Percentiles rank a stretch among this genome's conserved stretches.
Evolutionary conservation across 2,329 filamentous ascomycete genomes (phyloP).

Genomic region (Calcarisporium arbuscula): DNA sequence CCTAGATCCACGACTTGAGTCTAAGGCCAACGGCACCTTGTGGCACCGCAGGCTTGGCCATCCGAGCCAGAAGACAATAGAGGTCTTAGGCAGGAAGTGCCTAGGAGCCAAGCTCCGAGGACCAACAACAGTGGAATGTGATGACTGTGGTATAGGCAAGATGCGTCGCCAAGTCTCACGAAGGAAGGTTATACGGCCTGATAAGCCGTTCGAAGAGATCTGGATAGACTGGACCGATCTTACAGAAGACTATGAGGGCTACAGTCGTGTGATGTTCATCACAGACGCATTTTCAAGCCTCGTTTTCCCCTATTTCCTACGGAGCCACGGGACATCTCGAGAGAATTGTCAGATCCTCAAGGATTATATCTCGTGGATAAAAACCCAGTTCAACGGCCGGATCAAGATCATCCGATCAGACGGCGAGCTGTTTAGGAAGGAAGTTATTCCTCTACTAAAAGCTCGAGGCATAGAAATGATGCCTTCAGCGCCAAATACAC

Average conservation of each 20-base stretch:
- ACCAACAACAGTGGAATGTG: slow-evolving; percentile 2
- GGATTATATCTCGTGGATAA: too few relatives aligned
- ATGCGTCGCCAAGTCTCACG: neutral
- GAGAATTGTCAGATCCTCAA: too few relatives aligned
- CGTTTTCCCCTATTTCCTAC: neutral
- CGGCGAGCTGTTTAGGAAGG: neutral
- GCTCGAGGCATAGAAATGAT: too few relatives aligned
- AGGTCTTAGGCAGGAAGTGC: neutral
- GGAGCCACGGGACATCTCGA: neutral
- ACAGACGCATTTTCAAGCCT: neutral
- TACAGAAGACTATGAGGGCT: neutral
- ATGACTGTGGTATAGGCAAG: slow-evolving; percentile 1
- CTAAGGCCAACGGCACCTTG: too few relatives aligned
- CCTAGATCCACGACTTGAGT: neutral
- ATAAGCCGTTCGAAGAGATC: neutral
- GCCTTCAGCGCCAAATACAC: slow-evolving; percentile 1
- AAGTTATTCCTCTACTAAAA: neutral
- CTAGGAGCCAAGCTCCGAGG: neutral
- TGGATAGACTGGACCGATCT: slow-evolving; percentile 1
- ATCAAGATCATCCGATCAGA: neutral
- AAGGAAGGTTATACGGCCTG: neutral
- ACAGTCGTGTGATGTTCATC: neutral
- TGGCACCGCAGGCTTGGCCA: too few relatives aligned
- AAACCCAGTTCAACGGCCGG: neutral
- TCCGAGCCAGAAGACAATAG: too few relatives aligned